These are phyloP conservation scores for Colletotrichum phormii DNA, from an alignment of 2,329 filamentous ascomycete genomes.

Conservation along the genomic window DNA sequence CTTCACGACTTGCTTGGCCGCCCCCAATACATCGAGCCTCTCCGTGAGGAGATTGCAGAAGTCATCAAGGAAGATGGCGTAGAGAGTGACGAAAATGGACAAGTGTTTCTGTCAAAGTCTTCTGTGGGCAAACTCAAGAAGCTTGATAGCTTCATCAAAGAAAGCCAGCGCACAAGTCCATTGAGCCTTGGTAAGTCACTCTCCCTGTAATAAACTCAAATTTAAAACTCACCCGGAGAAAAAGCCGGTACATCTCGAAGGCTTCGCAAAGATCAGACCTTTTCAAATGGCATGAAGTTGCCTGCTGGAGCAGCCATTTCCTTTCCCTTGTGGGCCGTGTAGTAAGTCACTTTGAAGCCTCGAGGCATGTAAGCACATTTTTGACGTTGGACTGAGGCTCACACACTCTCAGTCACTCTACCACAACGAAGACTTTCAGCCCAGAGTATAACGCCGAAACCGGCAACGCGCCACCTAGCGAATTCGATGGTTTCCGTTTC, in stretches of 20 bases:
- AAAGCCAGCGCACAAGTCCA: conserved; percentile 49
- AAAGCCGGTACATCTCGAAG: conserved; percentile 52
- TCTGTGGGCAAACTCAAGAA: conserved; percentile 52
- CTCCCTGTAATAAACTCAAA: conserved; percentile 47
- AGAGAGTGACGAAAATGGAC: conserved; percentile 14
- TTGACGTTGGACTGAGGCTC: not conserved
- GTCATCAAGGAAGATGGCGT: conserved; percentile 49
- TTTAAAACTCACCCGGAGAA: conserved; percentile 54
- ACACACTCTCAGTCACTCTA: conserved; percentile 22
- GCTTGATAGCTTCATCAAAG: conserved; percentile 55
- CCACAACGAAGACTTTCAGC: conserved; percentile 32
- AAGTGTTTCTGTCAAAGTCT: conserved; percentile 41
- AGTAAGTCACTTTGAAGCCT: conserved; percentile 3
- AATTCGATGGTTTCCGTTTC: conserved; percentile 43
- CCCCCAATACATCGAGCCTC: conserved; percentile 51
- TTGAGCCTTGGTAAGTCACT: conserved; percentile 24
- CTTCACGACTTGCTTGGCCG: conserved; percentile 53
- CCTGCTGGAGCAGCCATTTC: conserved; percentile 42
- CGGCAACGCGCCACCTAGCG: conserved; percentile 36
- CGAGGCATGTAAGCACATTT: not conserved
- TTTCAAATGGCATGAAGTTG: conserved; percentile 46
- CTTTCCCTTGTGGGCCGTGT: conserved; percentile 41
- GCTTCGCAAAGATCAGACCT: conserved; percentile 52
- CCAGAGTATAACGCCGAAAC: conserved; percentile 36
- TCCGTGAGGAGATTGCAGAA: conserved; percentile 55